Percentiles rank a stretch among this genome's conserved stretches.
These are phyloP conservation scores for Tetraselmis chui DNA, from an alignment of 139 green algal genomes.

Conservation along the genomic window DNA sequence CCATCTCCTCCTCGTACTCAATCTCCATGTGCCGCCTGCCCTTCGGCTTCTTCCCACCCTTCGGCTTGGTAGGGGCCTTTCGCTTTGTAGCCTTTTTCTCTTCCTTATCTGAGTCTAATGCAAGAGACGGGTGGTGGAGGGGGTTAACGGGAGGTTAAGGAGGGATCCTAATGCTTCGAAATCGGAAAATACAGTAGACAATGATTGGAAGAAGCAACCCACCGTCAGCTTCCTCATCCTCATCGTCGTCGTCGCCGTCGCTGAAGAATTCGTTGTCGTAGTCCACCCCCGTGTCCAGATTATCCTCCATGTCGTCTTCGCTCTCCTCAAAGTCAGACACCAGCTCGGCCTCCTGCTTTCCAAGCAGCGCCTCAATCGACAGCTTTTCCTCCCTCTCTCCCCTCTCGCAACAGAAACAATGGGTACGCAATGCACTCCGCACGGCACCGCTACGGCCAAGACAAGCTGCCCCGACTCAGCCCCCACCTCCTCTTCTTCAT, in stretches of 20 bases:
- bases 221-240: neutral
- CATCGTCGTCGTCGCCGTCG: neutral
- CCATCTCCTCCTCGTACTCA: slow-evolving; percentile 72
- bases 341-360: neutral
- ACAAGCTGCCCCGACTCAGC: neutral
- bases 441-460: neutral
- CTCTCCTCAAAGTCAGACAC: slow-evolving; percentile 20
- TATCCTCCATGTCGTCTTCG: slow-evolving; percentile 57
- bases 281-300: slow-evolving; percentile 20
- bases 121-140: neutral
- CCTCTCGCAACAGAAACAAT: neutral
- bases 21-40: slow-evolving; percentile 48
- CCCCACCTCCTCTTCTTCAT: slow-evolving; percentile 4
- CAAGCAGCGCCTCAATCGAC: neutral
- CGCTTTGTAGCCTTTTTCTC: neutral
- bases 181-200: neutral
- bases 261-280: slow-evolving; percentile 17
- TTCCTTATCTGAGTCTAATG: neutral
- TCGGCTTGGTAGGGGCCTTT: slow-evolving; percentile 1
- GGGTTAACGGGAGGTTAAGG: no score
- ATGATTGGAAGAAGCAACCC: neutral
- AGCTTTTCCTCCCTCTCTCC: neutral
- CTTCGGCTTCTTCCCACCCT: slow-evolving; percentile 7
- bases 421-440: neutral
- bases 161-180: neutral